A percentile compares a stretch with the other conserved stretches of the same genome.
phyloP scores from a whole-genome alignment of 768 basidiomycete genomes.

The Pleurotus giganteus region DNA sequence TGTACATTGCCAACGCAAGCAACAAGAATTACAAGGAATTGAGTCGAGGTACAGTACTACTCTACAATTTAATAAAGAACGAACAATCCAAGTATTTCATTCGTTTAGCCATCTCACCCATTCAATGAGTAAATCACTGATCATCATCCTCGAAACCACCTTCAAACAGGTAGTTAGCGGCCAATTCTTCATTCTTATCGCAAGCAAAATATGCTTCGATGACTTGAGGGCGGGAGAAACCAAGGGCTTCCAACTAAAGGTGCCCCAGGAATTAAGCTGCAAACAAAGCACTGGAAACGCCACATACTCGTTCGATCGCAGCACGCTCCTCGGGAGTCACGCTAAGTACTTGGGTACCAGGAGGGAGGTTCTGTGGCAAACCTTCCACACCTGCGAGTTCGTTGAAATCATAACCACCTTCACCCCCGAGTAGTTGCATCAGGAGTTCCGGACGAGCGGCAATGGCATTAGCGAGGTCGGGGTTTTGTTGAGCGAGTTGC shows the following conservation, averaged over 20 bases:
- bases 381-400: slow-evolving; percentile 37
- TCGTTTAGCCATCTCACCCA: too few species aligned
- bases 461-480: slow-evolving; percentile 67
- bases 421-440: slow-evolving; percentile 57
- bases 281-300: neutral
- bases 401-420: slow-evolving; percentile 33
- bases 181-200: slow-evolving; percentile 95
- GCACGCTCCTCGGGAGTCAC: slow-evolving; percentile 86
- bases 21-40: neutral
- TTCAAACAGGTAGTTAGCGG: slow-evolving; percentile 93
- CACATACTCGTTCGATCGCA: slow-evolving; percentile 83
- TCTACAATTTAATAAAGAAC: neutral
- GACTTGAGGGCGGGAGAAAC: slow-evolving; percentile 80
- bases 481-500: slow-evolving; percentile 74
- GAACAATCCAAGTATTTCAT: too few species aligned
- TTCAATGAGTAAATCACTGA: neutral
- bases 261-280: neutral
- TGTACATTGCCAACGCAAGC: neutral
- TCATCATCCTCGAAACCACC: slow-evolving; percentile 48
- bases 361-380: slow-evolving; percentile 25
- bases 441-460: slow-evolving; percentile 72
- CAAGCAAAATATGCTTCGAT: slow-evolving; percentile 92
- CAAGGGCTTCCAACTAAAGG: slow-evolving; percentile 76
- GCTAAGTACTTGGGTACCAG: slow-evolving; percentile 63
- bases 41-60: neutral